Evolutionary conservation across 192 early-diverging fungal genomes (phyloP), one percentile per base, ranked within the genome.

Genomic region (Coemansia umbellata): DNA sequence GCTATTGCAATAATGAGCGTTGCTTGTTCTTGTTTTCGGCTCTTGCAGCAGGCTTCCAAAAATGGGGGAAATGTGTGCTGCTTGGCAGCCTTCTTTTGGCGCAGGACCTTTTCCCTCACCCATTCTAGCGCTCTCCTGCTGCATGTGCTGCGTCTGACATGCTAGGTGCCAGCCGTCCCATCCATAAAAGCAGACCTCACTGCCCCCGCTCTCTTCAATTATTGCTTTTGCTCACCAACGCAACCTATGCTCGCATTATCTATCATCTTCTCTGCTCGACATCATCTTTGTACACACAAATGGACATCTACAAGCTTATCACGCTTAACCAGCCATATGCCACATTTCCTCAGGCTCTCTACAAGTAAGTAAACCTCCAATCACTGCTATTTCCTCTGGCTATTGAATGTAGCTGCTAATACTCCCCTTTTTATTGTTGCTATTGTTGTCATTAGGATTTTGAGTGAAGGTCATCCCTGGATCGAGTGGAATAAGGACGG

Each of bases 401-500:
- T 21, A 32, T 8, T 0, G 15, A 23, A 24, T 31, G 3, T 15
- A 17, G 4, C 8, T 23, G 13, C 50, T 53, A 45, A 53, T 4
- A 13, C 8, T 4, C 1, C 35, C 32, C 37, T 23, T n/a, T 52
- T 10, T 22, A 37, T 21, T 31, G 3, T 13, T 31, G 31, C 30
- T 3, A 11, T 11, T 5, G 2, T 11, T 17, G 13, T 37, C 11
- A 39, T 18, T 61, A 64, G 62, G 22, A 73, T 73, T 15, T 53
- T 73, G 28, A 18, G 26, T 24, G 63, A 74, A 31, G 63, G 70
- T 33, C 70, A 74, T 47, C 3, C 37, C 26, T 74, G 63, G 63
- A 74, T 74, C 18, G 63, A 74, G 47, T 74, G 70, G 70, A 74
- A 62, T 59, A 47, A n/a, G 31, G 70, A 74, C 3, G 70, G 70